A percentile compares a stretch with the other conserved stretches of the same genome.
Conservation (phyloP, 106 monocot genomes). For the Dendrobium officinale region DNA sequence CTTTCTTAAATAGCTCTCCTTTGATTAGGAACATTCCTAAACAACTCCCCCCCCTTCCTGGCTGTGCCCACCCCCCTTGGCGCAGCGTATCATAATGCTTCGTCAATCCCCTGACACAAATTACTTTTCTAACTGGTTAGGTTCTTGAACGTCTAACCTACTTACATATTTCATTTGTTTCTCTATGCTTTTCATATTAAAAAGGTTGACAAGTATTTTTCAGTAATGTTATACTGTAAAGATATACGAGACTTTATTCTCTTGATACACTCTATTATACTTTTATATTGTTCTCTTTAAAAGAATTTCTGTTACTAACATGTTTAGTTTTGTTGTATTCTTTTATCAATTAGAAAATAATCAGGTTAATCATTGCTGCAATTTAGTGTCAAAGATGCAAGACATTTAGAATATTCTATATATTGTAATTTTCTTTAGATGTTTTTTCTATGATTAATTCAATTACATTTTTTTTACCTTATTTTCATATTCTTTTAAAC, state of each 20-base stretch:
- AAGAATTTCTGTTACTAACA: neutral
- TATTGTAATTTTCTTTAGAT: neutral
- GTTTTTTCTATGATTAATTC: neutral
- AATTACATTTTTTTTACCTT: neutral
- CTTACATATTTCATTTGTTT: neutral
- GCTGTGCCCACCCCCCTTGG: no score
- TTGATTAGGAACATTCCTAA: no score
- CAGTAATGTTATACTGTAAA: neutral
- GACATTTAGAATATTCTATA: no score
- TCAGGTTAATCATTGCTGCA: neutral
- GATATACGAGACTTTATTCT: no score
- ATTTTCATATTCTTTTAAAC: slow-evolving; percentile 2
- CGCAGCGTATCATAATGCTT: no score
- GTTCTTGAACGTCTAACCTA: neutral
- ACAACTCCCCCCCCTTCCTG: no score
- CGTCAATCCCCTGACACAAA: neutral
- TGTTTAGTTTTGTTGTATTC: neutral
- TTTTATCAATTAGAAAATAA: neutral
- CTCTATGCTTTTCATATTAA: neutral
- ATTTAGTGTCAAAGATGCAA: neutral
- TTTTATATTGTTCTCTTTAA: no score
- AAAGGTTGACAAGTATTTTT: neutral
- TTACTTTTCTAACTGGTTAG: neutral
- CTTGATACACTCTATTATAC: no score
- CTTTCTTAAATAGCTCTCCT: no score